Evolutionary conservation across 148 eudicot genomes (phyloP).

Genomic region (Rhododendron griersonianum): DNA sequence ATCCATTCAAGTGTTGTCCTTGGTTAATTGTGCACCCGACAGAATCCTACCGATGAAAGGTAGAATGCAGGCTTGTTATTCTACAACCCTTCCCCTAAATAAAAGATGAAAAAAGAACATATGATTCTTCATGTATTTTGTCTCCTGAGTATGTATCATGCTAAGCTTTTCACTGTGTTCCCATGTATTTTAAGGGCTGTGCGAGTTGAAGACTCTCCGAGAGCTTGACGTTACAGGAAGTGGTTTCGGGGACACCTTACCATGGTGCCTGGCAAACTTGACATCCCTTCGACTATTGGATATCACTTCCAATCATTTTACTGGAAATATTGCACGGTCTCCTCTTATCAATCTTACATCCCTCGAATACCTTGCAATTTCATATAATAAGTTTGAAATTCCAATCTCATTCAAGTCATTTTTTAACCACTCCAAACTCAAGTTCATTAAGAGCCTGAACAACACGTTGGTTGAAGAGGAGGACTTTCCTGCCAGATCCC

Average conservation of each 20-base stretch:
- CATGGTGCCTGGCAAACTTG: not conserved
- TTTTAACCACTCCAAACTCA: not conserved
- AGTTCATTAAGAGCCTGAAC: not conserved
- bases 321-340: not conserved
- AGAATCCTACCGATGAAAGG: too few species aligned
- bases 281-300: not conserved
- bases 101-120: too few species aligned
- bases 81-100: too few species aligned
- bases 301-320: not conserved
- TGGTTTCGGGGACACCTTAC: not conserved
- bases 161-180: too few species aligned
- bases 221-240: not conserved
- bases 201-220: not conserved
- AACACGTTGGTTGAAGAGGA: not conserved
- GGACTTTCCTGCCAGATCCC: not conserved
- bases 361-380: conserved; percentile 4
- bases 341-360: not conserved
- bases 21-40: too few species aligned
- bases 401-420: too few species aligned
- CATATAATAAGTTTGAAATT: conserved; percentile 4
- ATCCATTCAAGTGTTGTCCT: too few species aligned
- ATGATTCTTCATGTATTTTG: too few species aligned
- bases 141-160: too few species aligned
- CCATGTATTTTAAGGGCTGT: not conserved
- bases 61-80: too few species aligned